These are phyloP conservation scores for Coemansia sp. DNA, from an alignment of 192 early-diverging fungal genomes.

Conservation along the genomic window DNA sequence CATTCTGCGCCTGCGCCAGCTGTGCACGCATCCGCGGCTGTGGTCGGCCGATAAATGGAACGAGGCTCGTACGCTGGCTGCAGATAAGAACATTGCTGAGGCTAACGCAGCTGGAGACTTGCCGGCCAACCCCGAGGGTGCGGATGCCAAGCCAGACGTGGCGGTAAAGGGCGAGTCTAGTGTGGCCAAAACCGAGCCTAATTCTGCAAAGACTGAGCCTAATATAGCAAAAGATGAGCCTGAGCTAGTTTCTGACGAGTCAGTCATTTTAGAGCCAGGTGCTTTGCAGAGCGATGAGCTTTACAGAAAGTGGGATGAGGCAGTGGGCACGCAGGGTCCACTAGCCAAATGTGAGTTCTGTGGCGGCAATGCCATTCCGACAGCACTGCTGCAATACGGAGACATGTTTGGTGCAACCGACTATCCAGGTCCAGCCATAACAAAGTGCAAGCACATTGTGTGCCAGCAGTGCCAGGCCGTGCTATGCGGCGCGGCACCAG, in stretches of 20 bases:
- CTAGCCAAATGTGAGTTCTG: conserved; percentile 37
- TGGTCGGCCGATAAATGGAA: conserved; percentile 53
- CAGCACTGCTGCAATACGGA: conserved; percentile 3
- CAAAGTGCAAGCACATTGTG: conserved; percentile 41
- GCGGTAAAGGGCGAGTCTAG: not conserved
- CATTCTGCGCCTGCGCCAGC: conserved; percentile 63
- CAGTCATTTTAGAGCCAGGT: not conserved
- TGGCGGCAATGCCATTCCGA: conserved; percentile 19
- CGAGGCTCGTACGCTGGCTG: conserved; percentile 35
- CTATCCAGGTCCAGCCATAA: conserved; percentile 39
- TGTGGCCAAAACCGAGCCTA: not conserved
- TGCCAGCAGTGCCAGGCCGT: conserved; percentile 37
- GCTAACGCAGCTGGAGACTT: not conserved
- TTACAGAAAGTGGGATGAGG: conserved; percentile 19
- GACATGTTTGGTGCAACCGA: conserved; percentile 16
- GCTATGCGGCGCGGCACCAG: conserved; percentile 23
- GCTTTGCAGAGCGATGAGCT: not conserved
- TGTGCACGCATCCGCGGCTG: conserved; percentile 64
- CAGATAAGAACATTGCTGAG: conserved; percentile 21
- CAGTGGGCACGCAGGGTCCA: conserved; percentile 13
- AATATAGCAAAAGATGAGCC: too few species aligned
- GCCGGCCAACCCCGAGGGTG: not conserved
- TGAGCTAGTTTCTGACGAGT: not conserved
- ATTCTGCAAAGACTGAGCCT: too few species aligned
- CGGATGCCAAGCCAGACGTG: not conserved